Conservation (phyloP, 2,329 filamentous ascomycete species). For the Venturia asperata region DNA sequence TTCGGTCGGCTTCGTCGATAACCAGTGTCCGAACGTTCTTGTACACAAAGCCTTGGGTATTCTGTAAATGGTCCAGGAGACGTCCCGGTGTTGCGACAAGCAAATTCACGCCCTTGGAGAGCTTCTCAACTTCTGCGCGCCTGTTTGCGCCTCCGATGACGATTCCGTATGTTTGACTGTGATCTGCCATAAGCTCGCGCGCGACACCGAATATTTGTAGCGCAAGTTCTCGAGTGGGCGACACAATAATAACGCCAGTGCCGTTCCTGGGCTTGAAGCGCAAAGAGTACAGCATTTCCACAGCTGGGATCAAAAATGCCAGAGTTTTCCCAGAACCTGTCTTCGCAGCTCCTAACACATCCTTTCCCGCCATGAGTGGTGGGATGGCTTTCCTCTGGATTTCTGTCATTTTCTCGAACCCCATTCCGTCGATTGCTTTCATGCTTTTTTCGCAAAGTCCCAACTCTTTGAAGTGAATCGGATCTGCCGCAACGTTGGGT, state of each 20-base stretch:
- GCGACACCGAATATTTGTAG: constrained; percentile 96
- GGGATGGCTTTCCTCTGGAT: constrained; percentile 86
- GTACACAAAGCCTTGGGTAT: constrained; percentile 81
- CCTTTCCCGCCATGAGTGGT: constrained; percentile 77
- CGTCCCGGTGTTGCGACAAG: constrained; percentile 90
- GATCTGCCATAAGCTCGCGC: constrained; percentile 82
- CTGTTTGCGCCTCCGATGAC: constrained; percentile 93
- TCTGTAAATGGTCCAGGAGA: constrained; percentile 87
- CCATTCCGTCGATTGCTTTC: constrained; percentile 84
- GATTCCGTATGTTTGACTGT: constrained; percentile 93
- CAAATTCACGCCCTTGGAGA: constrained; percentile 88
- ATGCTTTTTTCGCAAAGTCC: constrained; percentile 83
- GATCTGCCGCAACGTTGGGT: constrained; percentile 54
- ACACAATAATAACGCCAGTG: constrained; percentile 85
- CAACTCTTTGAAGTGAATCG: constrained; percentile 70
- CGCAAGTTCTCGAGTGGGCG: constrained; percentile 86
- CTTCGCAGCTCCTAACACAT: constrained; percentile 92
- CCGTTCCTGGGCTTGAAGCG: constrained; percentile 92
- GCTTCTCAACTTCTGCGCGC: constrained; percentile 86
- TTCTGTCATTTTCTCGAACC: constrained; percentile 90
- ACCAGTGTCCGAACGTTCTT: constrained; percentile 89
- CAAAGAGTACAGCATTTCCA: constrained; percentile 86
- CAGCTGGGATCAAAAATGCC: constrained; percentile 85
- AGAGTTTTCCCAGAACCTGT: constrained; percentile 94
- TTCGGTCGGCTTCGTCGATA: constrained; percentile 95